Evolutionary conservation across 176 grass and related monocot genomes (phyloP), one percentile per base, ranked within the genome.

Genomic region (Chrysopogon serrulatus): DNA sequence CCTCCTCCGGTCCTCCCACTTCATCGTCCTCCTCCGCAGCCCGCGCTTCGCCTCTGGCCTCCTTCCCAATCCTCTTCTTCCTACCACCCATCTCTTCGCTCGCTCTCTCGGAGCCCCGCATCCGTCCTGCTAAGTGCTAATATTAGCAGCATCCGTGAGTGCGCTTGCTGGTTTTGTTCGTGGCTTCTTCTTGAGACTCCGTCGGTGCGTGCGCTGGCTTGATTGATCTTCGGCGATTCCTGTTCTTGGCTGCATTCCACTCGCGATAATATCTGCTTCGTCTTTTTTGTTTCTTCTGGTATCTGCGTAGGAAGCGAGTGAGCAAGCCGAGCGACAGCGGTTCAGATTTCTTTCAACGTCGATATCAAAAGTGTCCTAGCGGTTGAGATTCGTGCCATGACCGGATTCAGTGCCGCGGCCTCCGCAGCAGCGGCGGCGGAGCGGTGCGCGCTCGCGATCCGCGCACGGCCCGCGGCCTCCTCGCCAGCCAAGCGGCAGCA

Each of bases 401-500:
- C 73, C 68, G 84, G 88, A 54, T 78, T 83, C 79, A 45, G 84
- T 8, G 79, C 79, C n/a, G 64, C 79, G 60, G 71, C 73, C 42
- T 73, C 77, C 26, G 28, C 82, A 8, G 28, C 82, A 8, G 80
- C 51, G 26, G 70, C 78, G 33, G 54, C 73, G 27, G 88, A 90
- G 74, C 67, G 68, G 79, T 83, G 84, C 80, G 80, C 79, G 9
- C 68, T 87, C 68, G 80, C 74, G 68, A 79, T 90, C 84, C 79
- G 71, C 88, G 68, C 74, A 61, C 69, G 84, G 8, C 61, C 84
- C 8, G 44, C 64, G 15, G n/a, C 65, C 31, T 31, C 65, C 56
- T 44, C 78, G 30, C 71, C 88, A 72, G 43, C 82, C 59, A 53
- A 14, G 48, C 77, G 61, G 82, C 80, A 64, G 18, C 81, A 4